Conservation (phyloP, 192 early-diverging fungal species). For the Helicostylum pulchrum region DNA sequence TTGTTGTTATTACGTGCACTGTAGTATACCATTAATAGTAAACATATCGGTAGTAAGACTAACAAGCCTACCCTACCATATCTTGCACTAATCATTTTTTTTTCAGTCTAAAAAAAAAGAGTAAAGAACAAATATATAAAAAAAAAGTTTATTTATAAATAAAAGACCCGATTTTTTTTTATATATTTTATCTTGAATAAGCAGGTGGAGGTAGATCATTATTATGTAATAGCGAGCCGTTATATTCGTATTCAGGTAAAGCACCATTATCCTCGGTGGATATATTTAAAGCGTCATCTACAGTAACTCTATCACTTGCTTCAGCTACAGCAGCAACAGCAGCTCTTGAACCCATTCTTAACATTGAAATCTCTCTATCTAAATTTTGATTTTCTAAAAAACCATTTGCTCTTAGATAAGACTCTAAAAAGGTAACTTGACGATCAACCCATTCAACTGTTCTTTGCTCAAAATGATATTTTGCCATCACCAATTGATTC, state of each 20-base stretch:
- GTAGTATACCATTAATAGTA: conserved; percentile 1
- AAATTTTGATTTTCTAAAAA: conserved; percentile 19
- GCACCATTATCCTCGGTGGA: background rate
- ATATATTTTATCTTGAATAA: too few species aligned
- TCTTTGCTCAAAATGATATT: conserved; percentile 26
- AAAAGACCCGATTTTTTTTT: too few species aligned
- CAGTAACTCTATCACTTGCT: conserved; percentile 21
- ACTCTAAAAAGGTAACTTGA: conserved; percentile 24
- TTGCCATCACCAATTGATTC: conserved; percentile 14
- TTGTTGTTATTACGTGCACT: background rate
- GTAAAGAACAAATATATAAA: conserved; percentile 1
- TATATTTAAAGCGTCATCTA: conserved; percentile 33
- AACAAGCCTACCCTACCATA: conserved; percentile 14
- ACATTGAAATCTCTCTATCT: conserved; percentile 23
- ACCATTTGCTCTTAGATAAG: conserved; percentile 16
- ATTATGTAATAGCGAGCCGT: too few species aligned
- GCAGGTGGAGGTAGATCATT: too few species aligned
- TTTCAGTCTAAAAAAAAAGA: background rate
- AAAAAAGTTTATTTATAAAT: background rate
- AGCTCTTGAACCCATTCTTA: conserved; percentile 33
- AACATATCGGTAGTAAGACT: conserved; percentile 6
- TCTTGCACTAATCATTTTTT: conserved; percentile 15
- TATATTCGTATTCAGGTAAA: too few species aligned
- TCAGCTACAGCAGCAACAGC: conserved; percentile 19
- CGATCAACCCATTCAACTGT: conserved; percentile 36